Evolutionary conservation across 805 yeast species (phyloP).

Genomic region (Cyberlindnera saturnus): DNA sequence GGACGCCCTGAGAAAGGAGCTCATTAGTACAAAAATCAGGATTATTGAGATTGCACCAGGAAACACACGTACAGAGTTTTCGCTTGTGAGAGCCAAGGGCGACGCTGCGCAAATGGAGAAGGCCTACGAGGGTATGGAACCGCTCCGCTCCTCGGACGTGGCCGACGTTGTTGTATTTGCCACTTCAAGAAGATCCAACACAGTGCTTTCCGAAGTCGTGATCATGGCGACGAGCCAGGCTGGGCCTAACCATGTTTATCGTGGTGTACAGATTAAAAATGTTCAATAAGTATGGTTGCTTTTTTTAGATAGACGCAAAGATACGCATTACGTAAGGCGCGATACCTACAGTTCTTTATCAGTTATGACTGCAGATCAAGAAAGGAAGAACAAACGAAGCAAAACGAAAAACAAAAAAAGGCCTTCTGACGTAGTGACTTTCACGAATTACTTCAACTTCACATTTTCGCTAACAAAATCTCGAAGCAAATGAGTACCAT

Average conservation of each 20-base stretch:
- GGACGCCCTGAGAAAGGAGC: conserved; percentile 64
- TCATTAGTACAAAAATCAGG: conserved; percentile 60
- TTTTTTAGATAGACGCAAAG: too few relatives aligned
- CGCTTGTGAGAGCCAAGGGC: conserved; percentile 51
- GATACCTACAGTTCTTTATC: too few relatives aligned
- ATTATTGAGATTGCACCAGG: conserved; percentile 64
- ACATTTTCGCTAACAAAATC: too few relatives aligned
- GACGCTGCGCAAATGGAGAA: conserved; percentile 45
- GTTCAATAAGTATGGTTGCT: too few relatives aligned
- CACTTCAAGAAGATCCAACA: conserved; percentile 48
- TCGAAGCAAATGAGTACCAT: too few relatives aligned
- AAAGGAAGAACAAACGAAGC: too few relatives aligned
- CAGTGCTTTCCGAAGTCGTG: conserved; percentile 65
- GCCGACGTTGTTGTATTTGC: conserved; percentile 33
- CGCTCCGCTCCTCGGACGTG: conserved; percentile 47
- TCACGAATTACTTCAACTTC: too few relatives aligned
- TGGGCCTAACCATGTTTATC: conserved; percentile 42
- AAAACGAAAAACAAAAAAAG: too few relatives aligned
- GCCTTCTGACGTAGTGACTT: too few relatives aligned
- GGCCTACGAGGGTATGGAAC: conserved; percentile 49
- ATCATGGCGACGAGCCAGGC: conserved; percentile 86
- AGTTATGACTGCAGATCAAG: too few relatives aligned
- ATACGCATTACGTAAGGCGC: too few relatives aligned
- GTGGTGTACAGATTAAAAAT: too few relatives aligned
- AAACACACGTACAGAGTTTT: conserved; percentile 59